phyloP scores from a whole-genome alignment of 495 filamentous ascomycete genomes.

The Penicillium fimorum region DNA sequence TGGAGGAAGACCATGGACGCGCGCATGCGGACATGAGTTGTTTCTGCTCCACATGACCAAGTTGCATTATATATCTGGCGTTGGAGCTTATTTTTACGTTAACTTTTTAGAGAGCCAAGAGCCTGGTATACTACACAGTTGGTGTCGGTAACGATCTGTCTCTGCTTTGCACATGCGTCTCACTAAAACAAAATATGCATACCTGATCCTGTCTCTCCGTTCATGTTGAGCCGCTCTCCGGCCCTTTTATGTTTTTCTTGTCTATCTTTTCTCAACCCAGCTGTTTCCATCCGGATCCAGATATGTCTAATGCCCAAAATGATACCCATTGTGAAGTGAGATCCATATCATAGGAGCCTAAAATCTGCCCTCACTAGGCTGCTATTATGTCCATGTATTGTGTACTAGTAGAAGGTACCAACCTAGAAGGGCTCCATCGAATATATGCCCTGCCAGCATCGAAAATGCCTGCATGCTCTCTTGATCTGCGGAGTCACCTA shows the following conservation, averaged over 20 bases:
- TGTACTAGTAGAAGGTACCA: no score
- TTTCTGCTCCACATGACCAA: not conserved
- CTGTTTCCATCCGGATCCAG: not conserved
- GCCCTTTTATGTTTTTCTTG: not conserved
- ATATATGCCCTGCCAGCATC: no score
- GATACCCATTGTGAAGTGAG: not conserved
- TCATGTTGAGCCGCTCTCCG: not conserved
- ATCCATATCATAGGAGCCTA: not conserved
- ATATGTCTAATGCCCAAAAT: not conserved
- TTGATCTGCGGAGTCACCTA: no score
- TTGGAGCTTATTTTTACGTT: not conserved
- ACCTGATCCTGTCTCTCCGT: not conserved
- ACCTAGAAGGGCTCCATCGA: no score
- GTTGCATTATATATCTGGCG: slow-evolving; percentile 2
- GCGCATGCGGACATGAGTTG: slow-evolving; percentile 32
- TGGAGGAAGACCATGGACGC: slow-evolving; percentile 72
- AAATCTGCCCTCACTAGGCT: no score
- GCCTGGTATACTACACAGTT: not conserved
- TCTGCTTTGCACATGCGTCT: slow-evolving; percentile 1
- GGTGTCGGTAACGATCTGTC: not conserved
- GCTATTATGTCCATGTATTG: not conserved
- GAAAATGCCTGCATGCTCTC: no score
- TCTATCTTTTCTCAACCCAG: not conserved
- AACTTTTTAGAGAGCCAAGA: not conserved
- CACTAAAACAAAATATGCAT: not conserved